Percentiles rank a stretch among this genome's conserved stretches.
phyloP scores from a whole-genome alignment of 148 eudicot genomes.

The Chenopodium album region DNA sequence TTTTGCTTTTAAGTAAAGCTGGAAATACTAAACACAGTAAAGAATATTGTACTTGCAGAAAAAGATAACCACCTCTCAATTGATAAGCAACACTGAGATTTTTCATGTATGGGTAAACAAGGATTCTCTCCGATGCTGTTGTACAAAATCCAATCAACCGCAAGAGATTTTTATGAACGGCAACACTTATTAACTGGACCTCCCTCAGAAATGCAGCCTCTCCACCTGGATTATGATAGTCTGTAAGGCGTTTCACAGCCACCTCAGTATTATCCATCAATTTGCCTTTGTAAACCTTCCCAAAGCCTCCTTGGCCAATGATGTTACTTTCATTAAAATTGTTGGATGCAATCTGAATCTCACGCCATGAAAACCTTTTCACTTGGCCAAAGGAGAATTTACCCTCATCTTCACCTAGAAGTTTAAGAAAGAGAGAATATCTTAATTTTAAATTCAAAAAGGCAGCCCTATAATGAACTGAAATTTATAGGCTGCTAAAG shows the following conservation, averaged over 20 bases:
- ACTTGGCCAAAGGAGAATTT: conserved; percentile 78
- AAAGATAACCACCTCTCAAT: conserved; percentile 56
- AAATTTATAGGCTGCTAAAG: not conserved
- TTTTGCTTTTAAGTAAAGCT: not conserved
- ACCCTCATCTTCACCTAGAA: conserved; percentile 72
- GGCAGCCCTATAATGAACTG: no score
- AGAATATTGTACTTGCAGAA: not conserved
- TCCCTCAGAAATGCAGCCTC: conserved; percentile 91
- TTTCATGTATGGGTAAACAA: conserved; percentile 92
- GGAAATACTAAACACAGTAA: not conserved
- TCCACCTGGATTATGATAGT: conserved; percentile 81
- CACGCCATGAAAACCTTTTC: conserved; percentile 85
- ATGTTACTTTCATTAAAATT: conserved; percentile 71
- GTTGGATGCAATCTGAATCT: conserved; percentile 75
- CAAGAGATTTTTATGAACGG: conserved; percentile 89
- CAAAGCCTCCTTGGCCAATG: conserved; percentile 97
- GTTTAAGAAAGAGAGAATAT: not conserved
- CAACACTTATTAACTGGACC: conserved; percentile 80
- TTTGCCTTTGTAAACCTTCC: conserved; percentile 84
- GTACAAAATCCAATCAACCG: conserved; percentile 86
- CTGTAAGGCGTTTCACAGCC: conserved; percentile 84
- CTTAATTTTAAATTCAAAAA: no score
- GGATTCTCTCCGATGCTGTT: conserved; percentile 74
- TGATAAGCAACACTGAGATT: conserved; percentile 91
- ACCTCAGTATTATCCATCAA: conserved; percentile 61